Evolutionary conservation across 345 rosid species (phyloP), one percentile per base, ranked within the genome.

Genomic region (Acer yangbiense): DNA sequence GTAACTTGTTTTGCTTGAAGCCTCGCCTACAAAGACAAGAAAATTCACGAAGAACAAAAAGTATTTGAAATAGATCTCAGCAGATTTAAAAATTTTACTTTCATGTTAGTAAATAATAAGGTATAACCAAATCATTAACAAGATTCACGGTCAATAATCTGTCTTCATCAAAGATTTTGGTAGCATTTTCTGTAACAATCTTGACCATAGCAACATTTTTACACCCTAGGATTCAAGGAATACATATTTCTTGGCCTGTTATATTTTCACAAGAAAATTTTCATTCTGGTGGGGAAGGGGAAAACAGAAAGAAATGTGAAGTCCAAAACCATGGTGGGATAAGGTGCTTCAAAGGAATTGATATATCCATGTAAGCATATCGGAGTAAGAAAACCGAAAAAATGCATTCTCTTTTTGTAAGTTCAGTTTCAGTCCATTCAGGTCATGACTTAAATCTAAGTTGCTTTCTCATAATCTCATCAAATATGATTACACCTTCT

Each of bases 1-100:
- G 81, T 81, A 66, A 81, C 82, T 81, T 96, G 98, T 83, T 92
- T 96, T 35, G 97, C 98, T 90, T 96, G 98, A 82, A 96, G 98
- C 79, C 99, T 85, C 2, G 99, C 78, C 94, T 91, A 88, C 32
- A 77, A 74, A 79, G 48, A 68, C 57, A 73, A 80, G 16, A 13
- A 52, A 76, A 23, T 48, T 4, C 68, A 17, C 35, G 13, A 18
- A 41, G 18, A 48, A 64, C n/a, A 3, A 35, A 35, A 35, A 35
- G 39, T 35, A 35, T 35, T 12, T 43, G 46, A 43, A 43, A 73
- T 63, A 17, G 20, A 65, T 46, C 63, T 46, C 14, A 0, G 50
- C 50, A 46, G 50, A 44, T 23, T 7, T 23, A 20, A 21, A 27
- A 3, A 48, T 25, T 70, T 43, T 48, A 20, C 21, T 16, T 39